Conservation (phyloP, 805 yeast genomes). For the Candida maris region DNA sequence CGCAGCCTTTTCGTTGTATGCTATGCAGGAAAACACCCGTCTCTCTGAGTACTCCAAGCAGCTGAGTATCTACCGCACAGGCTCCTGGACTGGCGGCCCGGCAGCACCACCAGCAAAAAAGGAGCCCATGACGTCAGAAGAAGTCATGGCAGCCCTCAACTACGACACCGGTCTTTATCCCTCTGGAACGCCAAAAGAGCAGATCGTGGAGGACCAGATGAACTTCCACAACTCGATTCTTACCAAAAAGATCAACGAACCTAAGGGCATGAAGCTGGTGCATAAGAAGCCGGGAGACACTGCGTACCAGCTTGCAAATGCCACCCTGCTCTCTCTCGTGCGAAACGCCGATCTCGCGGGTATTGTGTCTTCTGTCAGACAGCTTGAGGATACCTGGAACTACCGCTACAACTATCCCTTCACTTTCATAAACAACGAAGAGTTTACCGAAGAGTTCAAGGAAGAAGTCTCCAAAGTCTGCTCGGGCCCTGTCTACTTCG, state of each 20-base stretch:
- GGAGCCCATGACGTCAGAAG: slow-evolving; percentile 8
- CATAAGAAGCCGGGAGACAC: slow-evolving; percentile 15
- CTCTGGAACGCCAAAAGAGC: slow-evolving; percentile 17
- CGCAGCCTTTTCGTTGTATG: slow-evolving; percentile 8
- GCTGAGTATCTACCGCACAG: slow-evolving; percentile 9
- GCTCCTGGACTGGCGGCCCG: slow-evolving; percentile 2
- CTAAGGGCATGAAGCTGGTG: slow-evolving; percentile 35
- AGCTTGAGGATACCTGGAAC: slow-evolving; percentile 63
- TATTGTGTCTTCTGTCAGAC: slow-evolving; percentile 49
- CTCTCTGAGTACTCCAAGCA: slow-evolving; percentile 10
- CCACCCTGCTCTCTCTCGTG: slow-evolving; percentile 69
- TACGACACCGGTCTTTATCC: slow-evolving; percentile 13
- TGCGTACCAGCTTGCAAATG: slow-evolving; percentile 45
- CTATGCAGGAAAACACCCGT: slow-evolving; percentile 11
- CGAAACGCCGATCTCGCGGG: slow-evolving; percentile 55
- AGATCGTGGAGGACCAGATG: slow-evolving; percentile 36
- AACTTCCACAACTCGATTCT: slow-evolving; percentile 36
- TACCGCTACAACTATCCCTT: slow-evolving; percentile 68
- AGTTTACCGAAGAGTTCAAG: slow-evolving; percentile 58
- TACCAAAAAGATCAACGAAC: slow-evolving; percentile 40
- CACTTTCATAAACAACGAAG: slow-evolving; percentile 67
- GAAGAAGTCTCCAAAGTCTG: slow-evolving; percentile 36
- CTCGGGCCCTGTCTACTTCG: slow-evolving; percentile 27
- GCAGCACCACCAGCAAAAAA: no score
- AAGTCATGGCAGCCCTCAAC: slow-evolving; percentile 14